A percentile compares a stretch with the other conserved stretches of the same genome.
These are phyloP conservation scores for Teratosphaeria destructans DNA, from an alignment of 2,329 filamentous ascomycete genomes.

Conservation along the genomic window DNA sequence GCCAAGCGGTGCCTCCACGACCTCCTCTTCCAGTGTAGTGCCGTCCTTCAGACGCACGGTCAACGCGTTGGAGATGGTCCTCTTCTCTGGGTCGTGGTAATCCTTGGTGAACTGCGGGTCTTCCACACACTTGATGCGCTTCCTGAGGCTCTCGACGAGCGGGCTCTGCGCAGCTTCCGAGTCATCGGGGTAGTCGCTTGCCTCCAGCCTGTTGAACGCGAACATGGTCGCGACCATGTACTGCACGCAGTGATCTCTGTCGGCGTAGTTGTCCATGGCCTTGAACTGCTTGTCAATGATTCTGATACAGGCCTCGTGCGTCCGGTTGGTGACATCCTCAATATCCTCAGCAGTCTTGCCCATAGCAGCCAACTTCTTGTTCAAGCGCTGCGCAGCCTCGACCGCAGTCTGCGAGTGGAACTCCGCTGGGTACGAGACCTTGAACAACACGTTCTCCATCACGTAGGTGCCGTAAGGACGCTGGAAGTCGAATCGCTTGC, in stretches of 20 bases:
- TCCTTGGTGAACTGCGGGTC: constrained; percentile 81
- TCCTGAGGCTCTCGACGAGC: constrained; percentile 79
- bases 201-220: constrained; percentile 84
- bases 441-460: constrained; percentile 99
- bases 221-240: constrained; percentile 99
- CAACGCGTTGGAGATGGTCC: constrained; percentile 93
- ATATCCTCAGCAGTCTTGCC: constrained; percentile 92
- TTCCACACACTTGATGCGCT: constrained; percentile 93
- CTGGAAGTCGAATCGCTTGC: constrained; percentile 93
- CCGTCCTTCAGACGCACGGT: constrained; percentile 93
- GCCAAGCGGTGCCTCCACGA: constrained; percentile 87
- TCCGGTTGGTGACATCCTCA: constrained; percentile 85
- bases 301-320: constrained; percentile 94
- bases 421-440: constrained; percentile 96
- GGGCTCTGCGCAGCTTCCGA: constrained; percentile 82
- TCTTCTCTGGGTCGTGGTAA: constrained; percentile 88
- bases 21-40: constrained; percentile 79
- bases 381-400: constrained; percentile 82
- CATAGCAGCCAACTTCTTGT: constrained; percentile 67
- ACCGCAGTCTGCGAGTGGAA: constrained; percentile 99
- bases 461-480: constrained; percentile 95
- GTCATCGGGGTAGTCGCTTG: constrained; percentile 86
- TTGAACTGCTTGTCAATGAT: constrained; percentile 99
- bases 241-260: constrained; percentile 98
- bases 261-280: constrained; percentile 99